Percentiles rank a stretch among this genome's conserved stretches.
Evolutionary conservation across 768 basidiomycete species (phyloP).

Genomic region (Amanita inopinata): DNA sequence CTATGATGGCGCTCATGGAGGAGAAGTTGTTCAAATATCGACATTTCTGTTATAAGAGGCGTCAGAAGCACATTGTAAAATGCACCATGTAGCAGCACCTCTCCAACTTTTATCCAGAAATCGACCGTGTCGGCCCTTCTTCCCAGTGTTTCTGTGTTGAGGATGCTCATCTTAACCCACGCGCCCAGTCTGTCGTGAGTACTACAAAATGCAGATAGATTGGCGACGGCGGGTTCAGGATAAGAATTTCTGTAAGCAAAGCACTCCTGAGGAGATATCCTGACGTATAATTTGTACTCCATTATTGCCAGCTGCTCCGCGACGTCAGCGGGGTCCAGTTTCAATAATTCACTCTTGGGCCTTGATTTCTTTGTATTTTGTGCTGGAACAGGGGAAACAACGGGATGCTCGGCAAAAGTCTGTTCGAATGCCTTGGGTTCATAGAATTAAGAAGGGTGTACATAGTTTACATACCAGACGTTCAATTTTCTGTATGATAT

Average conservation of each 20-base stretch:
- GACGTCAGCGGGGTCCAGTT: constrained; percentile 57
- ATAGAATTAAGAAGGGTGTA: constrained; percentile 4
- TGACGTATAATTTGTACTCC: constrained; percentile 60
- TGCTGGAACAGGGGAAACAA: constrained; percentile 17
- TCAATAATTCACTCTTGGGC: constrained; percentile 50
- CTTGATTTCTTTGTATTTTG: constrained; percentile 34
- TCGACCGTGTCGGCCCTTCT: constrained; percentile 53
- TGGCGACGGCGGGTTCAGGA: constrained; percentile 25
- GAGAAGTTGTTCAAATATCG: constrained; percentile 53
- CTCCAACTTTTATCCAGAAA: constrained; percentile 71
- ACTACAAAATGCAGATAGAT: constrained; percentile 44
- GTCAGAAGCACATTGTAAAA: not conserved
- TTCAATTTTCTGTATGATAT: constrained; percentile 42
- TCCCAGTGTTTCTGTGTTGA: constrained; percentile 39
- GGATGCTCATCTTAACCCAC: constrained; percentile 60
- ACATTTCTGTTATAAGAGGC: constrained; percentile 43
- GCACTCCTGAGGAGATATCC: constrained; percentile 68
- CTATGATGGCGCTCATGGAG: constrained; percentile 58
- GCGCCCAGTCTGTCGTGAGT: constrained; percentile 52
- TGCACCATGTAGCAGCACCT: constrained; percentile 33
- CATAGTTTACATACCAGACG: constrained; percentile 42
- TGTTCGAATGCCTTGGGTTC: constrained; percentile 14
- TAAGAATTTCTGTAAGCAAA: constrained; percentile 47
- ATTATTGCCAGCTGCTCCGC: constrained; percentile 77
- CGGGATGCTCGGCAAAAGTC: constrained; percentile 30